Percentiles rank a stretch among this genome's conserved stretches.
Evolutionary conservation across 345 rosid species (phyloP).

Genomic region (Salix caprea): DNA sequence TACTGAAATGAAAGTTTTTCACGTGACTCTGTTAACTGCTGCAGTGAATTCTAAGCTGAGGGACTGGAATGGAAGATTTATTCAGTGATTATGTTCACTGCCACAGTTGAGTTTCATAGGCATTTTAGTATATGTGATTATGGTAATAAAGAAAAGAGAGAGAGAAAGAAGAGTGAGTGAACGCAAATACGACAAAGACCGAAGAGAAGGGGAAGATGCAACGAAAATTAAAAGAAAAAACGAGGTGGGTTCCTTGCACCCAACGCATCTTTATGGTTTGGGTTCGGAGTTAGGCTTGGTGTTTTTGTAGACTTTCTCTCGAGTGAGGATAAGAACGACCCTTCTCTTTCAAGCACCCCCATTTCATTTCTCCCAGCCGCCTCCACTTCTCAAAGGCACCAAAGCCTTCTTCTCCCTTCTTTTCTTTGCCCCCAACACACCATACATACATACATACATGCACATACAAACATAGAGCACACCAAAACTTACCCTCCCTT

Average conservation of each 20-base stretch:
- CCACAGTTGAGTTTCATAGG: too few relatives aligned
- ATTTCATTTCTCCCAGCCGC: slow-evolving; percentile 16
- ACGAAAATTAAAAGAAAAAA: slow-evolving; percentile 15
- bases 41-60: too few relatives aligned
- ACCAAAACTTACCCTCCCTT: background rate
- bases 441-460: background rate
- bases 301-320: slow-evolving; percentile 18
- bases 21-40: too few relatives aligned
- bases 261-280: slow-evolving; percentile 18
- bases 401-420: background rate
- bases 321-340: slow-evolving; percentile 35
- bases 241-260: slow-evolving; percentile 18
- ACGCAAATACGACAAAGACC: slow-evolving; percentile 6
- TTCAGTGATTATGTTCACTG: too few relatives aligned
- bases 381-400: slow-evolving; percentile 4
- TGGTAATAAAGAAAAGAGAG: background rate
- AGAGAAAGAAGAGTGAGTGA: background rate
- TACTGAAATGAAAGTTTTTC: too few relatives aligned
- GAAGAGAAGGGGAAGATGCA: background rate
- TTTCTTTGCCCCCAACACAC: background rate
- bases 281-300: slow-evolving; percentile 37
- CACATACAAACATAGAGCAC: too few relatives aligned
- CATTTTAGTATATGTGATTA: too few relatives aligned
- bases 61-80: too few relatives aligned
- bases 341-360: slow-evolving; percentile 10